Conservation (phyloP, 306 rosid species). For the Echinosophora koreensis region DNA sequence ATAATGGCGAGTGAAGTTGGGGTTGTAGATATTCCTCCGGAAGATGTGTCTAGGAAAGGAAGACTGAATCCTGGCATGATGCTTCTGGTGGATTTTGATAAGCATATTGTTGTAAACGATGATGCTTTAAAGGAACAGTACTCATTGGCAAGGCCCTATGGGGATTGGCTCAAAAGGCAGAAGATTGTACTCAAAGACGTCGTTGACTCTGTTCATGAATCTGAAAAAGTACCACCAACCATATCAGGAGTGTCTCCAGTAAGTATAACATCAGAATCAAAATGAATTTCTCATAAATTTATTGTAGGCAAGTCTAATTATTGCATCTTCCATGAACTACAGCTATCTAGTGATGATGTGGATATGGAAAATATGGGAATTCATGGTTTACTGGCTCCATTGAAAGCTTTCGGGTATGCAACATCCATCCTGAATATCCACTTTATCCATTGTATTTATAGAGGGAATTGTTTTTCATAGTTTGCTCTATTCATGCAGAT, state of each 20-base stretch:
- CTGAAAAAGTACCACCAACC: constrained; percentile 69
- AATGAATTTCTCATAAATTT: constrained; percentile 11
- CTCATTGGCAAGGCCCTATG: constrained; percentile 87
- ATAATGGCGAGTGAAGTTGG: constrained; percentile 99
- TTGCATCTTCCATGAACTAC: constrained; percentile 43
- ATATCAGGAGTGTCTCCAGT: constrained; percentile 80
- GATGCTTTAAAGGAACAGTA: constrained; percentile 91
- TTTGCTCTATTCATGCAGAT: constrained; percentile 61
- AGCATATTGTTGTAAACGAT: constrained; percentile 87
- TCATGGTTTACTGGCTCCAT: constrained; percentile 79
- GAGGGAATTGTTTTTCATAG: constrained; percentile 35
- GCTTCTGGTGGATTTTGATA: constrained; percentile 97
- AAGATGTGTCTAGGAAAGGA: constrained; percentile 90
- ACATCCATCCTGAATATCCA: constrained; percentile 20
- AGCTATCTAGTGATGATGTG: constrained; percentile 69
- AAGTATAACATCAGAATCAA: constrained; percentile 48
- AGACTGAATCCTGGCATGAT: constrained; percentile 98
- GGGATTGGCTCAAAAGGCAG: constrained; percentile 87
- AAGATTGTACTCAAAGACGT: constrained; percentile 87
- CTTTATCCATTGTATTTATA: constrained; percentile 34
- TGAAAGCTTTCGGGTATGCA: constrained; percentile 93
- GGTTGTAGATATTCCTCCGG: constrained; percentile 92
- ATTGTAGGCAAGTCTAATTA: constrained; percentile 27
- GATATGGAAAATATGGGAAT: constrained; percentile 86
- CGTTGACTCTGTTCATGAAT: constrained; percentile 72